Percentiles rank a stretch among this genome's conserved stretches.
These are phyloP conservation scores for Neofusicoccum cordaticola DNA, from an alignment of 2,329 filamentous ascomycete genomes.

Conservation along the genomic window DNA sequence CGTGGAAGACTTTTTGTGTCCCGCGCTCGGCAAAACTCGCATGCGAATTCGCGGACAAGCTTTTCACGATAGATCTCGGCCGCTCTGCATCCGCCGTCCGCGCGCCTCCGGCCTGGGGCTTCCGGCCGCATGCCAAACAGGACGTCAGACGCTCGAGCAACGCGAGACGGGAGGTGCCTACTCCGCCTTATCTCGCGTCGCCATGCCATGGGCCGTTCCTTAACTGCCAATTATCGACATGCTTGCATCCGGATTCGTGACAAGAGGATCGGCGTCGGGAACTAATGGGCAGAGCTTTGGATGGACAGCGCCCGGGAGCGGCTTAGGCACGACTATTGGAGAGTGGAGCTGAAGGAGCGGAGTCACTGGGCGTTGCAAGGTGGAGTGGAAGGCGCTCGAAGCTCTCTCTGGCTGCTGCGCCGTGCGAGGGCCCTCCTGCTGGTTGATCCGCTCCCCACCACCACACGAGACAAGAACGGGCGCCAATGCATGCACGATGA, in stretches of 20 bases:
- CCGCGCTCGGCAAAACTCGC: background rate
- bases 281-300: background rate
- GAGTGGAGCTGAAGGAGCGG: background rate
- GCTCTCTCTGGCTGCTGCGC: background rate
- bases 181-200: constrained; percentile 7
- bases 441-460: background rate
- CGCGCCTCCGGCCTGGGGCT: background rate
- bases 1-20: no score
- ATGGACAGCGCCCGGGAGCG: background rate
- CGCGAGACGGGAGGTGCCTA: background rate
- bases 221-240: background rate
- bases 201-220: background rate
- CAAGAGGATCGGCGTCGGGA: background rate
- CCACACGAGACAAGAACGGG: background rate
- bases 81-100: background rate
- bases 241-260: background rate
- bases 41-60: background rate
- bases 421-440: background rate
- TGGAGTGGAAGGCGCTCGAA: background rate
- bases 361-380: background rate
- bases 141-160: background rate
- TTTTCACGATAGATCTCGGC: background rate
- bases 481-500: constrained; percentile 2
- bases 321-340: no score
- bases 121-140: background rate